Base-by-base conservation (phyloP, 2,329 filamentous ascomycete genomes). In the Colletotrichum chrysophilum region DNA sequence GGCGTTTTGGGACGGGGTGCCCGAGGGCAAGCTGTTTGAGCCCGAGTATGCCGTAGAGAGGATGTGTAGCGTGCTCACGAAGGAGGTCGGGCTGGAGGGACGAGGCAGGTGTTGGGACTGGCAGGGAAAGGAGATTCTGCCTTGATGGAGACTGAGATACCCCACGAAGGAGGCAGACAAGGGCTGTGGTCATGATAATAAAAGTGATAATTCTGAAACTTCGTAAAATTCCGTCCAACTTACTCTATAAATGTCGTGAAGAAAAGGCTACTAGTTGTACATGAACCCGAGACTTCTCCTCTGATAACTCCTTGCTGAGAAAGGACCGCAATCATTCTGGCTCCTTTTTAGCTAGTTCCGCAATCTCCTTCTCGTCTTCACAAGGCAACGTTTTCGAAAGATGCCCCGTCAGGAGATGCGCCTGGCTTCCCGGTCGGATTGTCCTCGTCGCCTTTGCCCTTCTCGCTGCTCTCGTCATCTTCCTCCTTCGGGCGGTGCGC, bases 31-130 rank as follows among this genome's bases (percentile, higher is more conserved):
- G 83, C 84, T 97, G 78, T 93, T 96, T 78, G 91, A 88, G 75
- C 88, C 91, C 1, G 92, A 93, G 76, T 93, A 90, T 80, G 92
- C 93, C 24, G 94, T 91, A 0, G 90, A 91, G 85, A 90, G 88
- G 82, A 84, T 97, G 84, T 82, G 93, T 30, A 86, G 89, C 38
- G 91, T 96, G 9, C 83, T 93, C 7, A 84, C 83, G 48, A 81
- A 83, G 6, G 83, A 90, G 74, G 87, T 91, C 71, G 81, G 82
- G 2, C 55, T 89, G 14, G 85, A 87, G 30, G 88, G 90, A 34
- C 87, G 93, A 80, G 93, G 93, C 1, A 88, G 85, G 79, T 94
- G 91, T 79, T 94, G 91, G 91, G 93, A 94, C 83, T 94, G 92
- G 91, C 91, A 90, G 80, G 92, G 91, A 3, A 86, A 91, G 75